phyloP scores from a whole-genome alignment of 129 eudicot species.

The Tagetes patula region DNA sequence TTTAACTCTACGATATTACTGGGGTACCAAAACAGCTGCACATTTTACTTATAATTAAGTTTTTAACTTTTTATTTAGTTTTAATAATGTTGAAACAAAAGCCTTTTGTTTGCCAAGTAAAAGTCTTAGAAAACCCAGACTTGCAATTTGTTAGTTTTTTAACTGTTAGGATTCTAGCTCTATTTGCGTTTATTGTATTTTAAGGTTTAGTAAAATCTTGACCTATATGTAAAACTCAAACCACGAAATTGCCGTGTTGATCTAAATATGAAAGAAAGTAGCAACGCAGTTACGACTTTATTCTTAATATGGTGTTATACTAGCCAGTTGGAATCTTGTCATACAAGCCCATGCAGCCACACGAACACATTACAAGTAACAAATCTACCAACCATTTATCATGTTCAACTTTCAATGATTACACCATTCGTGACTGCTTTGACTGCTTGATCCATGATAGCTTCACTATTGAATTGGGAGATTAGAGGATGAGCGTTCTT shows the following conservation, averaged over 20 bases:
- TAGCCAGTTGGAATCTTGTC: neutral
- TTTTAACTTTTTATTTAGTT: neutral
- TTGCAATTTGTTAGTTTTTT: neutral
- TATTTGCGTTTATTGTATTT: neutral
- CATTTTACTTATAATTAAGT: neutral
- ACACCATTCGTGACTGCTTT: neutral
- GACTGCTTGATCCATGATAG: neutral
- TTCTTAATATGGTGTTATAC: neutral
- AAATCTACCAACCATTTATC: neutral
- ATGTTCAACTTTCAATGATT: neutral
- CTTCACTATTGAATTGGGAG: neutral
- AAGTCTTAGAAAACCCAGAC: neutral
- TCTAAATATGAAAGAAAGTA: neutral
- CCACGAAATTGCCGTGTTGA: neutral
- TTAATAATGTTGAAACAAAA: neutral
- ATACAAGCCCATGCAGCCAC: neutral
- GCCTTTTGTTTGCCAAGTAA: neutral
- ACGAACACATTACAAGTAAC: neutral
- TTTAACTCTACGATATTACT: neutral
- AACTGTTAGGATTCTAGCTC: neutral
- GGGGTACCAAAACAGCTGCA: neutral
- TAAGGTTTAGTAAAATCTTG: neutral
- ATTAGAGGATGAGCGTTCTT: neutral
- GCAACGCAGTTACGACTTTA: neutral
- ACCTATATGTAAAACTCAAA: neutral